These are phyloP conservation scores for Backusella tuberculispora DNA, from an alignment of 192 early-diverging fungal genomes.

Conservation along the genomic window DNA sequence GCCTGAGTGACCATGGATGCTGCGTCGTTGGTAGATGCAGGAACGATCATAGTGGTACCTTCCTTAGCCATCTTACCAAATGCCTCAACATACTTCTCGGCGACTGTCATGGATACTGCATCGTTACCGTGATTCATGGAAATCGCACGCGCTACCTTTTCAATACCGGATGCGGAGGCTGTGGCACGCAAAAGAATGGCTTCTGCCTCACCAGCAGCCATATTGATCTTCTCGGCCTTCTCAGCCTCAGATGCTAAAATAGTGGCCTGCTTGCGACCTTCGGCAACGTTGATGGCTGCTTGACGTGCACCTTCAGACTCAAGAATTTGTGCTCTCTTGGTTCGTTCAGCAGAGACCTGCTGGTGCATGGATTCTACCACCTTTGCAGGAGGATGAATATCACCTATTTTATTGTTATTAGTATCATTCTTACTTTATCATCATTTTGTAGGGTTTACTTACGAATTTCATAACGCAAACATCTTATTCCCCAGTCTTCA, in stretches of 20 bases:
- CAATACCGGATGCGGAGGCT: slow-evolving; percentile 84
- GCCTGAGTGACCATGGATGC: slow-evolving; percentile 89
- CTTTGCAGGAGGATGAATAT: slow-evolving; percentile 93
- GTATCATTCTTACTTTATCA: not conserved
- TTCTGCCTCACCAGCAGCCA: slow-evolving; percentile 87
- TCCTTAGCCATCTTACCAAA: slow-evolving; percentile 94
- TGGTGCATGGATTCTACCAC: slow-evolving; percentile 98
- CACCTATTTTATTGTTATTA: slow-evolving; percentile 41
- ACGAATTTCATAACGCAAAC: slow-evolving; percentile 94
- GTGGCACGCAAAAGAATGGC: slow-evolving; percentile 83
- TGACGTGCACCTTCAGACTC: slow-evolving; percentile 85
- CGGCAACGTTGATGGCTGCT: slow-evolving; percentile 96
- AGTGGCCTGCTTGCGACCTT: slow-evolving; percentile 88
- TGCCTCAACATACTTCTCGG: slow-evolving; percentile 96
- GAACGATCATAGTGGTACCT: slow-evolving; percentile 87
- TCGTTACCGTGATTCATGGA: slow-evolving; percentile 66
- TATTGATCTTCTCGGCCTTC: slow-evolving; percentile 87
- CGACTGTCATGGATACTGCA: slow-evolving; percentile 88
- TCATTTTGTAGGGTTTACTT: slow-evolving; percentile 13
- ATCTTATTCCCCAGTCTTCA: slow-evolving; percentile 95
- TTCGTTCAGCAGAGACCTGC: slow-evolving; percentile 95
- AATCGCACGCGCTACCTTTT: slow-evolving; percentile 82
- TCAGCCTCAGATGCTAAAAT: slow-evolving; percentile 97
- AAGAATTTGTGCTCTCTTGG: slow-evolving; percentile 95
- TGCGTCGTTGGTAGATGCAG: slow-evolving; percentile 80